Base-by-base conservation (phyloP, 2,329 filamentous ascomycete species). In the Xylariaceae sp. region DNA sequence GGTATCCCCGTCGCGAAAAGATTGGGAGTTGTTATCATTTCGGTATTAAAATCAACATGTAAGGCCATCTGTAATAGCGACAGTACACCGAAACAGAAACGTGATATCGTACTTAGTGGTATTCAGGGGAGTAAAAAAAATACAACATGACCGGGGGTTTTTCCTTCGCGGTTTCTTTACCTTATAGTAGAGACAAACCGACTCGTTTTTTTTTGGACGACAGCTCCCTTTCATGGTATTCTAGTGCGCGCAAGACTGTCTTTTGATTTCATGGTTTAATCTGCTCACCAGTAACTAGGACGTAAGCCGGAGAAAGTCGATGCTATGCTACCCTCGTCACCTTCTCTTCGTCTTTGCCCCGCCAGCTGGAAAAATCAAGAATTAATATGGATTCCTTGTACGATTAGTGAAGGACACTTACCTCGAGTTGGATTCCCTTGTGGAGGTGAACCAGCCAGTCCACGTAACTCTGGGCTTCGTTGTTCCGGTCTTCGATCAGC, bases 371-470 rank as follows among this genome's bases (percentile, higher is more conserved):
- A 23, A 34, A 13, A 56, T 54, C n/a, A 52, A 63, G 9, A 10
- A 51, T 66, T 58, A 57, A 60, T 47, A 51, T 6, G 1, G 1
- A 39, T 53, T 18, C 53, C 5, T 49, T n/a, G n/a, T n/a, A n/a
- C n/a, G n/a, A n/a, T 10, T 18, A 39, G 18, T 11, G 53, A 49
- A 9, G 23, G 54, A 17, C 23, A 75, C 82, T 75, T 74, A 88
- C 85, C 82, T 99, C 94, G 64, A 96, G 80, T 72, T 96, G 92
- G 65, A 99, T 94, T 66, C 89, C 87, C 68, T 93, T 88, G 76
- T 99, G 94, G 63, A 97, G 82, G 74, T 96, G 90, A 59, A 99
- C 94, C 70, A 99, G 80, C 94, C 94, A 99, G 76, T 99, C 94
- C 39, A 97, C 94, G 75, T 97, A 99, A 72, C 90, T 96, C 76